Evolutionary conservation across 805 yeast species (phyloP).

Genomic region (Pichia manshurica): DNA sequence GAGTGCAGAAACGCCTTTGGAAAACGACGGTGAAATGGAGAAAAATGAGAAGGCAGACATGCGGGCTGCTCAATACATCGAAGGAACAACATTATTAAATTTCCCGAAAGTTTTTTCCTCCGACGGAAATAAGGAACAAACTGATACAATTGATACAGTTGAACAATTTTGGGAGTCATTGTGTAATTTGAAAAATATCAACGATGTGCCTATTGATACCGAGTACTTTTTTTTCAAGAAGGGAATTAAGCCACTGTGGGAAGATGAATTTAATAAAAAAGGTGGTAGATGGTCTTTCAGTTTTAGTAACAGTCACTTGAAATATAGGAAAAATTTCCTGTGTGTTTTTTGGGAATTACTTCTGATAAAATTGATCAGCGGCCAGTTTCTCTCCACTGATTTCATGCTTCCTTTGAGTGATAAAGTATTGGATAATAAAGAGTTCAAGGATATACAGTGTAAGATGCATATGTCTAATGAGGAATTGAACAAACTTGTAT

Average conservation of each 20-base stretch:
- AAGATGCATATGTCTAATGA: background rate
- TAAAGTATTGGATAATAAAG: conserved; percentile 5
- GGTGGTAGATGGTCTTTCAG: conserved; percentile 60
- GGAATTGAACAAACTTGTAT: conserved; percentile 21
- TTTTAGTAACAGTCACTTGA: conserved; percentile 9
- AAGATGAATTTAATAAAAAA: conserved; percentile 51
- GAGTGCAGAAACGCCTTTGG: no score
- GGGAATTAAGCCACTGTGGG: conserved; percentile 64
- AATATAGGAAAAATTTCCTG: conserved; percentile 22
- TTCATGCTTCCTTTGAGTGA: background rate
- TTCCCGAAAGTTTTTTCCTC: conserved; percentile 28
- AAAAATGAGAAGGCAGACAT: conserved; percentile 4
- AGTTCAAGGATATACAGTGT: conserved; percentile 5
- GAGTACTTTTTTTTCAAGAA: conserved; percentile 54
- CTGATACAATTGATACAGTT: conserved; percentile 35
- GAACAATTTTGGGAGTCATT: conserved; percentile 51
- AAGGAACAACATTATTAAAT: conserved; percentile 39
- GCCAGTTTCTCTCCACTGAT: conserved; percentile 32
- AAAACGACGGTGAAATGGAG: no score
- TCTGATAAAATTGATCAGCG: conserved; percentile 46
- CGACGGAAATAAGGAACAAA: conserved; percentile 12
- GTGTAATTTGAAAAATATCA: conserved; percentile 34
- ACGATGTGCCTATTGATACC: conserved; percentile 39
- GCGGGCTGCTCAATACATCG: conserved; percentile 31
- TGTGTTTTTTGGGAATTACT: conserved; percentile 52